A percentile compares a stretch with the other conserved stretches of the same genome.
Evolutionary conservation across 306 rosid species (phyloP).

Genomic region (Corylus avellana): DNA sequence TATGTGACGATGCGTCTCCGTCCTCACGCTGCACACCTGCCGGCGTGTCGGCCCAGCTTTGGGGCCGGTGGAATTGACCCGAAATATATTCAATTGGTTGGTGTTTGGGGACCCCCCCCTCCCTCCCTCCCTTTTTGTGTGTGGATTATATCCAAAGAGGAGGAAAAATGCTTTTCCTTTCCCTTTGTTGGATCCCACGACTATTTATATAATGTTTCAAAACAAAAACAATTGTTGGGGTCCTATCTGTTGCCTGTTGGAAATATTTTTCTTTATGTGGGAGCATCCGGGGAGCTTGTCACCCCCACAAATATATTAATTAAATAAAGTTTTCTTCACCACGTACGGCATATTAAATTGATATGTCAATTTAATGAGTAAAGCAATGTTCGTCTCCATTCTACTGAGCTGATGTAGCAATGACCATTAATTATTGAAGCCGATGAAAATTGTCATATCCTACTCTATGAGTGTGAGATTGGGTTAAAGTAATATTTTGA

Average conservation of each 20-base stretch:
- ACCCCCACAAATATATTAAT: too few relatives aligned
- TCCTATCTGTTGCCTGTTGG: neutral
- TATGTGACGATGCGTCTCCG: conserved; percentile 24
- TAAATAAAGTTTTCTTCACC: too few relatives aligned
- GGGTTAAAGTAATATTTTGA: too few relatives aligned
- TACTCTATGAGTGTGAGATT: too few relatives aligned
- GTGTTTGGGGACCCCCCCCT: conserved; percentile 20
- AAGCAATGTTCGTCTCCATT: too few relatives aligned
- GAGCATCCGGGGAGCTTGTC: neutral
- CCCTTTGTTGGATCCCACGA: conserved; percentile 39
- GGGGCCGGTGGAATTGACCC: conserved; percentile 18
- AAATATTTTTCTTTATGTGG: neutral
- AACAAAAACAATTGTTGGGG: conserved; percentile 5
- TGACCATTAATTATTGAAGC: too few relatives aligned
- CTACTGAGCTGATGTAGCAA: too few relatives aligned
- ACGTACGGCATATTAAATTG: too few relatives aligned
- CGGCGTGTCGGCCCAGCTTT: conserved; percentile 24
- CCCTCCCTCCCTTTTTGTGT: neutral
- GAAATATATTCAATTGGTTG: neutral
- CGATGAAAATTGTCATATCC: too few relatives aligned
- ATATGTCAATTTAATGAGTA: too few relatives aligned
- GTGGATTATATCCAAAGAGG: conserved; percentile 22
- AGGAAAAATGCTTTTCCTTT: conserved; percentile 1
- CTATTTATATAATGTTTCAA: conserved; percentile 12
- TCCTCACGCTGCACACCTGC: conserved; percentile 9